Evolutionary conservation across 805 yeast genomes (phyloP), one percentile per base, ranked within the genome.

Genomic region (Geotrichum ghanense): DNA sequence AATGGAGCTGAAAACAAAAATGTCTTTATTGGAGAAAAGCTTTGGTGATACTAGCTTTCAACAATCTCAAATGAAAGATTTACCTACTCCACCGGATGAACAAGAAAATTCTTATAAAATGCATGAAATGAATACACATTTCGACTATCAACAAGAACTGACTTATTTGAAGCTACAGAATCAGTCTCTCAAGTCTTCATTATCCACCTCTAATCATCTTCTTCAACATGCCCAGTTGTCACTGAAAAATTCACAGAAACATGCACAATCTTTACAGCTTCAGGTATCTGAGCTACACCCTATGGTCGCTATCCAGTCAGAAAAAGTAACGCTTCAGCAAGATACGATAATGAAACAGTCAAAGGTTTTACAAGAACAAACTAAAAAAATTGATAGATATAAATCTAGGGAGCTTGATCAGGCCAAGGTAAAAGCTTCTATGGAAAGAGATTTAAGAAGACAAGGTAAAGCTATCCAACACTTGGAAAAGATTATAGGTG

Each of bases 401-500:
- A 31, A 19, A n/a, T 5, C 37, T 21, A 12, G 23, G 6, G 42
- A 53, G 19, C 46, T 54, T n/a, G 52, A 57, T 22, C 42, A 52
- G 40, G 64, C 61, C 39, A 53, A 50, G 47, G 55, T 54, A 50
- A 40, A 53, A 14, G 50, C 48, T 14, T 42, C 31, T 3, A 44
- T 49, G 24, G 59, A 56, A 48, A 49, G 54, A 17, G 60, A 50
- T 16, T 52, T 53, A 23, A 47, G 58, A 19, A 43, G 56, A 12
- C 49, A 56, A 3, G 52, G 53, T 31, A 47, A 57, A 12, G 41
- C 51, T 5, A 50, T 56, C 25, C 46, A 51, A 2, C 52, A 56
- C 16, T 55, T 61, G 12, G 58, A 56, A 42, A 50, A 59, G 2
- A 52, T 52, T 17, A 37, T 63, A 25, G 59, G 56, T 37, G 68